A percentile compares a stretch with the other conserved stretches of the same genome.
Evolutionary conservation across 2,329 filamentous ascomycete species (phyloP).

Genomic region (Penicillium palitans): DNA sequence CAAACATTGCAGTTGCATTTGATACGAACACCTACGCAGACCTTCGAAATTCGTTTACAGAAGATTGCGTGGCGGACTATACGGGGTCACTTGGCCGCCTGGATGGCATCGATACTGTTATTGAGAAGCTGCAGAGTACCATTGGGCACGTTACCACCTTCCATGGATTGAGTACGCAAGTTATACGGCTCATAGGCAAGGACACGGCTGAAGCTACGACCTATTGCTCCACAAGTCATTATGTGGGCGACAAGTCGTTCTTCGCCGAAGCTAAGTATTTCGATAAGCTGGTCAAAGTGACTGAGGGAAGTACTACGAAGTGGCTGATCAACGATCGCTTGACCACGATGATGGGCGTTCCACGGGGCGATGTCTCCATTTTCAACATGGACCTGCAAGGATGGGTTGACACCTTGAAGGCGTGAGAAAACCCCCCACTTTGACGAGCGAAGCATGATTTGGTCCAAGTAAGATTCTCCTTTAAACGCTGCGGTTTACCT

Average conservation of each 20-base stretch:
- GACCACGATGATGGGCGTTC: constrained; percentile 4
- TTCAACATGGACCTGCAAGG: not conserved
- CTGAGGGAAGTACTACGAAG: not conserved
- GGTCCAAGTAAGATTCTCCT: not conserved
- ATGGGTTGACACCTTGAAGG: not conserved
- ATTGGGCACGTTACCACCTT: not conserved
- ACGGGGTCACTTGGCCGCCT: not conserved
- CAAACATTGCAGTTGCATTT: not conserved
- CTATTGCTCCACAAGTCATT: not conserved
- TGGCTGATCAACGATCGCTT: not conserved
- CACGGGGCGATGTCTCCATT: not conserved
- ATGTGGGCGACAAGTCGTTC: not conserved
- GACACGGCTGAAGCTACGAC: not conserved
- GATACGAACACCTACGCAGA: not conserved
- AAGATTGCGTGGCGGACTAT: not conserved
- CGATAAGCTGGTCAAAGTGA: not conserved
- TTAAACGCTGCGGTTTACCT: not conserved
- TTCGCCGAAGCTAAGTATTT: not conserved
- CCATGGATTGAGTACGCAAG: not conserved
- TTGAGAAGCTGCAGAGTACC: not conserved
- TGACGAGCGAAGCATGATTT: not conserved
- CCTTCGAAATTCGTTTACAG: not conserved
- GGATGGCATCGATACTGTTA: not conserved
- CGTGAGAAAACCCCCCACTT: not conserved
- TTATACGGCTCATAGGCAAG: not conserved